Conservation (phyloP, 768 basidiomycete species). For the Baorangia bicolor region DNA sequence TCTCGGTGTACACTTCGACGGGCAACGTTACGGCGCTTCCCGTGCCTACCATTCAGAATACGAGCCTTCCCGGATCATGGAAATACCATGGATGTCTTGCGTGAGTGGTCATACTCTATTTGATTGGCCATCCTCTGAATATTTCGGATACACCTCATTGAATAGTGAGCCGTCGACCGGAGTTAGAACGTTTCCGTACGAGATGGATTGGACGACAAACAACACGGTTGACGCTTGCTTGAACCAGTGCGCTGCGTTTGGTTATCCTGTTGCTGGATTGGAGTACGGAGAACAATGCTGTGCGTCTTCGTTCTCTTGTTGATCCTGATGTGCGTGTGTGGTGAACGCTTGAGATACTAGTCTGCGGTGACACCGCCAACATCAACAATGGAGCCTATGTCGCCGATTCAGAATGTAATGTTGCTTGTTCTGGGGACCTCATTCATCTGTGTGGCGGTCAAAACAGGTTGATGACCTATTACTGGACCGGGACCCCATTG, state of each 20-base stretch:
- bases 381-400: slow-evolving; percentile 40
- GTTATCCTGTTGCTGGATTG: slow-evolving; percentile 68
- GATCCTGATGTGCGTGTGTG: not conserved
- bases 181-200: slow-evolving; percentile 55
- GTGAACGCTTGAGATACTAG: slow-evolving; percentile 33
- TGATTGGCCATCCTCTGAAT: not conserved
- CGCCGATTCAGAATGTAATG: slow-evolving; percentile 40
- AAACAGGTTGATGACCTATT: slow-evolving; percentile 52
- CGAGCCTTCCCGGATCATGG: slow-evolving; percentile 63
- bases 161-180: slow-evolving; percentile 47
- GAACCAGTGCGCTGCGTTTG: slow-evolving; percentile 65
- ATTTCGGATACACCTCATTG: not conserved
- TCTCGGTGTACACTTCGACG: slow-evolving; percentile 65
- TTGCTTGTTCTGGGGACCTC: slow-evolving; percentile 70
- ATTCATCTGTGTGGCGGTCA: slow-evolving; percentile 66
- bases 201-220: slow-evolving; percentile 57
- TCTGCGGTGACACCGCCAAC: slow-evolving; percentile 68
- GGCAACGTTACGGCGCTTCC: slow-evolving; percentile 53
- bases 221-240: slow-evolving; percentile 67
- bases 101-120: slow-evolving; percentile 37
- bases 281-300: slow-evolving; percentile 77
- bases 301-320: slow-evolving; percentile 35
- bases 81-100: slow-evolving; percentile 63
- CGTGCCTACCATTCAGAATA: slow-evolving; percentile 55
- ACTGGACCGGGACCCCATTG: slow-evolving; percentile 47